Base-by-base conservation (phyloP, 208 protist species). In the Wallacemonas rigidus region DNA sequence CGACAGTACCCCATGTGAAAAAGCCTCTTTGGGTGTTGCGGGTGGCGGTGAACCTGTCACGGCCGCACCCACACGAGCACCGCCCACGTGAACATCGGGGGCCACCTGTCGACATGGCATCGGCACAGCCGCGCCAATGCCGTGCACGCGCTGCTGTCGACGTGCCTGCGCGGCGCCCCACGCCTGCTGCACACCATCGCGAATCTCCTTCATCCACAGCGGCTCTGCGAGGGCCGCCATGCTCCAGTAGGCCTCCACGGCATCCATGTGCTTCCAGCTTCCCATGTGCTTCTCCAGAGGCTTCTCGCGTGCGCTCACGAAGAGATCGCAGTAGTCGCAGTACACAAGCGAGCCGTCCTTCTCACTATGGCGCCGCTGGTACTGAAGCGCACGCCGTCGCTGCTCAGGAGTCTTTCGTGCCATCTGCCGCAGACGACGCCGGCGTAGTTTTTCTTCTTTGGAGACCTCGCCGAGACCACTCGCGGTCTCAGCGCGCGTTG, bases 271-370 rank as follows among this genome's bases (percentile, higher is more conserved):
- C 26, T 84, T 80, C 12, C 72, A 64, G 12, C 87, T 83, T 50
- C 61, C 14, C 43, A 92, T 71, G 80, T 96, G 91, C n/a, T 43
- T 39, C 64, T 35, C 7, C 82, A 88, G 93, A 14, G 72, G 67
- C 47, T 75, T 77, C 8, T 68, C 77, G 14, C 75, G 73, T 1
- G 77, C 82, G 60, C 87, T 91, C 44, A 96, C 64, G 61, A 96
- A 96, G 15, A 94, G 54, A 73, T 96, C 89, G 56, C 91, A 96
- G 81, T 94, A 94, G 71, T 94, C 89, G 71, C 91, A 96, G 78
- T 94, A 96, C 63, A 80, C 82, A 15, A 96, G 74, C 2, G 77
- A 77, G 11, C 80, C 89, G 64, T 96, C 88, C 38, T 85, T 81
- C 55, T 96, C 91, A 72, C 94, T 96, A 75, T 95, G 91, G 1